Evolutionary conservation across 2,329 filamentous ascomycete genomes (phyloP), one percentile per base, ranked within the genome.

Genomic region (Trichophyton equinum): DNA sequence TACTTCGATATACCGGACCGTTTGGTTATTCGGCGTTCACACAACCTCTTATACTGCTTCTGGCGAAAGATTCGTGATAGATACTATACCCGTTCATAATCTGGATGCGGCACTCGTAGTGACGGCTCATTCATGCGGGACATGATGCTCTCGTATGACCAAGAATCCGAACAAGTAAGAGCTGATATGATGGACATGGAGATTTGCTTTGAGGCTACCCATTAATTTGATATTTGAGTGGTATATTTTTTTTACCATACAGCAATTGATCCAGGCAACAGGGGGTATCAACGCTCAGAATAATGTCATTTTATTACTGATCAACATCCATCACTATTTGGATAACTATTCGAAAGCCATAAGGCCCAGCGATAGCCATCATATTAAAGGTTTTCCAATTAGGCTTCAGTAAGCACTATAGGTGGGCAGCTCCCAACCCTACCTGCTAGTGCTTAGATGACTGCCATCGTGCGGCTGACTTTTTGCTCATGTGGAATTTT

Each of bases 231-330:
- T 4, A 27, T 60, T 60, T 27, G 9, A 27, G 18, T n/a, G 33
- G 9, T n/a, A 8, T 27, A 9, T 33, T n/a, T 18, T 18, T 18
- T 22, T 56, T 18, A 36, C 66, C 4, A 64, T 63, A 6, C 62
- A 67, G 33, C 65, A 70, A 58, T 40, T 36, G 18, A 36, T 38
- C 20, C 55, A 57, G 61, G 60, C 8, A 62, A 60, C 18, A 59
- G 20, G 1, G 1, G 68, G 58, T 18, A 57, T 70, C n/a, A 66
- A 70, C 58, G 68, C 67, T 18, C 51, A 66, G 8, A 67, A 70
- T 55, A 71, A 70, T 63, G 69, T 69, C 5, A 30, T 71, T 15
- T 64, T 70, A 8, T 62, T 71, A 2, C 51, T 20, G 2, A 13
- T 22, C 2, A 44, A 62, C 46, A 53, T 68, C 11, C 69, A 69